phyloP scores from a whole-genome alignment of 202 grass and related monocot genomes.

The Dendrocalamus latiflorus region DNA sequence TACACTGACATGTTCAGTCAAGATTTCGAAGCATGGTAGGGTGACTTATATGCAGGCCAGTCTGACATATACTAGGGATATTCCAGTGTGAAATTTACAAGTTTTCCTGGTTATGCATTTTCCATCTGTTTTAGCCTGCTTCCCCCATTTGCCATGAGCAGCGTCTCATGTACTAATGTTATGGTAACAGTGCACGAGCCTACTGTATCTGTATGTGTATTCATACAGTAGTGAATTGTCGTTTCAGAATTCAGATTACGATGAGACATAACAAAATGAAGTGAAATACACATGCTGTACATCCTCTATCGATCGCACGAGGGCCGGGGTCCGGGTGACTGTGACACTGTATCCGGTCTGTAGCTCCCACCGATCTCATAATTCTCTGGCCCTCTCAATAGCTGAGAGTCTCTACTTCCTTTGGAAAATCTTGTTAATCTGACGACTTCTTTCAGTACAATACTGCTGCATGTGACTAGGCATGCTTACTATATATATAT shows the following conservation, averaged over 20 bases:
- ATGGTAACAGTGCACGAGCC: background rate
- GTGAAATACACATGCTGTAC: background rate
- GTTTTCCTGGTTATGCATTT: background rate
- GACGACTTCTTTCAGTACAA: background rate
- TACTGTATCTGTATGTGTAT: background rate
- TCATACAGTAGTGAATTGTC: constrained; percentile 1
- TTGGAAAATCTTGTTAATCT: background rate
- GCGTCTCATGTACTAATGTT: background rate
- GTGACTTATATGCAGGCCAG: no score
- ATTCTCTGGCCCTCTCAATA: background rate
- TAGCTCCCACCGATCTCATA: background rate
- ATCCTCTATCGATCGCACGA: background rate
- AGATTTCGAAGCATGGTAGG: background rate
- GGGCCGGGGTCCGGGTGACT: background rate
- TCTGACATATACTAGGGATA: no score
- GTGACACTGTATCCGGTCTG: background rate
- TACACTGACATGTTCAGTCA: no score
- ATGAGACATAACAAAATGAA: background rate
- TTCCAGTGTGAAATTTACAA: background rate
- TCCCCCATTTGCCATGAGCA: background rate
- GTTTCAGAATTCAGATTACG: background rate
- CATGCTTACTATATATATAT: background rate
- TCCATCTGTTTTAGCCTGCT: background rate
- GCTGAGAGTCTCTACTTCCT: background rate
- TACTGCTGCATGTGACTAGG: constrained; percentile 9